Evolutionary conservation across 768 basidiomycete species (phyloP), one percentile per base, ranked within the genome.

Genomic region (Mycena chlorophos): DNA sequence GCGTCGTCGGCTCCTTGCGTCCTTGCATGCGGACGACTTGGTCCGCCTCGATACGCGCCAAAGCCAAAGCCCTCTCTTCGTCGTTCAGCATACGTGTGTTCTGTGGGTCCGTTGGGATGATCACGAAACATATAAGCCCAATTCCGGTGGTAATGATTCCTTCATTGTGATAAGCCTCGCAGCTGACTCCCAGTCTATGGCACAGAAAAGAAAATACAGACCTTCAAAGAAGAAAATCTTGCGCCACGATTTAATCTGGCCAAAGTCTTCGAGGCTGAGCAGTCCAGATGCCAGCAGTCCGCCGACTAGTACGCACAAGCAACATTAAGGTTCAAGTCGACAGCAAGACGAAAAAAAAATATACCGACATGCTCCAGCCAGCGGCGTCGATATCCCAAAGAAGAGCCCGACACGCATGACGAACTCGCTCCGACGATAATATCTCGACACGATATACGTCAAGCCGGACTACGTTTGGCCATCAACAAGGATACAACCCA

Each of bases 151-250:
- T 75, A 3, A 76, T 75, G 19, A 73, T 70, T 6, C 73, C 71
- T 72, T 28, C 12, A 20, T 46, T 4, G 17, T n/a, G n/a, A n/a
- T n/a, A n/a, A 42, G 34, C 14, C 4, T 43, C 19, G 38, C 39
- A 49, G 17, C 17, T 38, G 42, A 8, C 2, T 12, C 45, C 22
- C 2, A 42, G 8, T 42, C n/a, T n/a, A n/a, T 16, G 20, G n/a
- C 6, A 8, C 40, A 8, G 14, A 38, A 3, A 38, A 14, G 17
- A 31, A 8, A 45, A 13, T 28, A 28, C 40, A 52, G 53, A 72
- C 74, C 77, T 70, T 78, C 76, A 34, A 77, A 56, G 25, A 78
- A 67, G 51, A 78, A 77, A 26, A 78, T 75, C 64, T 78, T 75
- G 25, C 73, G 62, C 74, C 74, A 75, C 4, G 68, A 67, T 26